These are phyloP conservation scores for Pseudotulostoma volvatum DNA, from an alignment of 495 filamentous ascomycete species.

Conservation along the genomic window DNA sequence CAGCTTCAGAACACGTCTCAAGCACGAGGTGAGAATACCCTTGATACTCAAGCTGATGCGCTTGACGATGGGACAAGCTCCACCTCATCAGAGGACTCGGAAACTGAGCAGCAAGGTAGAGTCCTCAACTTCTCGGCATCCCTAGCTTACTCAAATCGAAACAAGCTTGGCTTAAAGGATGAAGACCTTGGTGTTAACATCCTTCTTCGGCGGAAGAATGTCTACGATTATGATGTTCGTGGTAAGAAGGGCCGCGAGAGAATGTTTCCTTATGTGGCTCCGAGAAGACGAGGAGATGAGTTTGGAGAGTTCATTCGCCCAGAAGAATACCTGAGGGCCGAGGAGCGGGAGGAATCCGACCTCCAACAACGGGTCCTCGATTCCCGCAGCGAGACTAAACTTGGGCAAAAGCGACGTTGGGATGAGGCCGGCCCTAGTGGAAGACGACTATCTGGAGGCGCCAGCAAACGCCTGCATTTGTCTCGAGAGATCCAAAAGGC, in stretches of 20 bases:
- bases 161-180: slow-evolving; percentile 66
- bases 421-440: slow-evolving; percentile 44
- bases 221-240: slow-evolving; percentile 86
- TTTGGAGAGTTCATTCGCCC: slow-evolving; percentile 87
- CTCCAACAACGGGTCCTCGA: slow-evolving; percentile 33
- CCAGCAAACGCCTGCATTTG: slow-evolving; percentile 29
- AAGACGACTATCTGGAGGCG: slow-evolving; percentile 18
- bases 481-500: slow-evolving; percentile 26
- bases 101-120: slow-evolving; percentile 80
- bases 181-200: slow-evolving; percentile 84
- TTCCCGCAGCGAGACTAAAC: slow-evolving; percentile 36
- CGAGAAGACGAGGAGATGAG: slow-evolving; percentile 68
- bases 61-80: slow-evolving; percentile 74
- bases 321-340: slow-evolving; percentile 85
- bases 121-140: slow-evolving; percentile 76
- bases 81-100: slow-evolving; percentile 72
- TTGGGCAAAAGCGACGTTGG: slow-evolving; percentile 92
- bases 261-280: slow-evolving; percentile 76
- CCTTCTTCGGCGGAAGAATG: slow-evolving; percentile 67
- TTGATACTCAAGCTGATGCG: slow-evolving; percentile 59
- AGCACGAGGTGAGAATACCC: slow-evolving; percentile 40
- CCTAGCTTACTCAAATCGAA: slow-evolving; percentile 60
- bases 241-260: slow-evolving; percentile 84
- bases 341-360: slow-evolving; percentile 76
- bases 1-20: slow-evolving; percentile 65